Evolutionary conservation across 1,284 basidiomycete species (phyloP), one percentile per base, ranked within the genome.

Genomic region (Exobasidium cylindrosporum): DNA sequence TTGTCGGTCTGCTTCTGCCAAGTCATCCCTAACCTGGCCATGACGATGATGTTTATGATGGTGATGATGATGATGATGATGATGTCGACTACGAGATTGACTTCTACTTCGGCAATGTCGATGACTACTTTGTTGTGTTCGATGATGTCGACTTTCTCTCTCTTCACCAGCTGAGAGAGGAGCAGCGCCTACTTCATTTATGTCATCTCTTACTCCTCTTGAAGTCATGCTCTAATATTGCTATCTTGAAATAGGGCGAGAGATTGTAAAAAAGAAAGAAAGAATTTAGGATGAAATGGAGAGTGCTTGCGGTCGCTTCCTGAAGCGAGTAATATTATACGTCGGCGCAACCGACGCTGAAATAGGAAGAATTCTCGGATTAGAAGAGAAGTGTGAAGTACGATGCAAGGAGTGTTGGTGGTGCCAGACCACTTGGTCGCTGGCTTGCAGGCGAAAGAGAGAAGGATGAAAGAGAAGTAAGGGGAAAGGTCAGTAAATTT

Each of bases 61-160:
- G 47, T 50, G 47, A 21, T 50, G 47, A 50, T 50, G 47, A 31
- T 50, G 47, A 21, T 50, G 47, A 14, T 31, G 47, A 50, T 50
- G 47, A 40, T 17, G 35, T 7, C 35, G 35, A 40, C 35, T 17
- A 17, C 35, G 35, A 17, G 35, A 40, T 10, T 17, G 35, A 40
- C 35, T 40, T 40, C 35, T 40, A 40, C 35, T 40, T 40, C 35
- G 7, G 35, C 17, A 7, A 7, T 40, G 35, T 10, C 17, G 35
- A 7, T 40, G 35, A 10, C 35, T 7, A 40, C 35, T 40, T 40
- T 7, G 17, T 10, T 7, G 10, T 40, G 35, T 40, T 7, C 35
- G 35, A 17, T 40, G 10, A 10, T 17, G 35, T 40, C 35, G 35
- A 40, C 17, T 7, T 17, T 40, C 35, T 17, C 35, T 40, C 17